phyloP scores from a whole-genome alignment of 768 basidiomycete species.

The Russula sp. region DNA sequence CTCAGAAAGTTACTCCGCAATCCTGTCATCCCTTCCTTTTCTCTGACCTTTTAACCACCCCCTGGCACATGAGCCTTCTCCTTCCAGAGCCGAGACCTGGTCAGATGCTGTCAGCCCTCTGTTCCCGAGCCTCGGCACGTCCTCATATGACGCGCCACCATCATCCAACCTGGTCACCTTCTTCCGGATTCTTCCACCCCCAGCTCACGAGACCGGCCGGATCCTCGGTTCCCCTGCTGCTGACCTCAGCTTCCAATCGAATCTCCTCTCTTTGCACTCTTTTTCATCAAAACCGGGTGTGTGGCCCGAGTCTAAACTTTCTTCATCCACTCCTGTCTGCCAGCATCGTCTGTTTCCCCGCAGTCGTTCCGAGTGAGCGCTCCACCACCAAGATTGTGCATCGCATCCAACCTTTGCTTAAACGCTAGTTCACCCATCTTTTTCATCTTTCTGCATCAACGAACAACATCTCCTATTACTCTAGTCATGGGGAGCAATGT shows the following conservation, averaged over 20 bases:
- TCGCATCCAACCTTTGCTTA: background rate
- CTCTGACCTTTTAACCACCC: background rate
- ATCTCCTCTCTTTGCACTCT: background rate
- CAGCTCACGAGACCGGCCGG: constrained; percentile 13
- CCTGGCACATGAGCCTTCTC: constrained; percentile 13
- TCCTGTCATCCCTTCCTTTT: background rate
- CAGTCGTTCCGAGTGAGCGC: constrained; percentile 17
- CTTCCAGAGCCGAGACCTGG: constrained; percentile 14
- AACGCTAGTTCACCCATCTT: background rate
- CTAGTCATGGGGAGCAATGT: background rate
- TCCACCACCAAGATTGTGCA: background rate
- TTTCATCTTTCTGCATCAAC: background rate
- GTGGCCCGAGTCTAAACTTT: constrained; percentile 20
- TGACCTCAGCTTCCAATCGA: constrained; percentile 17
- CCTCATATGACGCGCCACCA: constrained; percentile 21
- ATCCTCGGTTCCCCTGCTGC: constrained; percentile 6
- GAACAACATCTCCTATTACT: background rate
- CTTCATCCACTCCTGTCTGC: constrained; percentile 12
- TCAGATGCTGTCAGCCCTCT: constrained; percentile 14
- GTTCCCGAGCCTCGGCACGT: constrained; percentile 10
- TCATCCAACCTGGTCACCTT: constrained; percentile 6
- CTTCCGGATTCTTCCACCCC: constrained; percentile 12
- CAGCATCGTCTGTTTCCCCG: constrained; percentile 16
- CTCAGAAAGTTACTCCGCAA: background rate
- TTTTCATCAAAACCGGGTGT: constrained; percentile 3